These are phyloP conservation scores for Eimeria acervulina DNA, from an alignment of 169 alveolate genomes.

Conservation along the genomic window DNA sequence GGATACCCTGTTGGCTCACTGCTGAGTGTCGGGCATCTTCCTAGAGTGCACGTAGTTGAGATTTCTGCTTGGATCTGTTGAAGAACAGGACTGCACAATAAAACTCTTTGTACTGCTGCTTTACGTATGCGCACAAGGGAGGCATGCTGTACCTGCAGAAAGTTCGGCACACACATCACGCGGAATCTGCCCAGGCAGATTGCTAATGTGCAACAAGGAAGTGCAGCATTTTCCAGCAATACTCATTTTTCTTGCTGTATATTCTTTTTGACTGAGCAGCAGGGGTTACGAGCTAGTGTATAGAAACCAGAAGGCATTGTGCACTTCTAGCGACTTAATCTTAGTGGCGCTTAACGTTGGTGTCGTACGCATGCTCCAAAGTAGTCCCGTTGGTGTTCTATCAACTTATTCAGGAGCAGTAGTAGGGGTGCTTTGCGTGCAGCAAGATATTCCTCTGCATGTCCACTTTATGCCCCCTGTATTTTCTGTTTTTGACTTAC, in stretches of 20 bases:
- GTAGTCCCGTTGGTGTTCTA: not conserved
- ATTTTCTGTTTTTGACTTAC: not conserved
- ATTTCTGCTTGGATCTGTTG: not conserved
- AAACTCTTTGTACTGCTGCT: not conserved
- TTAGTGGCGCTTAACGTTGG: not conserved
- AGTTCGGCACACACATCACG: not conserved
- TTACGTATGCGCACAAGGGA: not conserved
- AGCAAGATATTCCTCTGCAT: no score
- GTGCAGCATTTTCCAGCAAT: not conserved
- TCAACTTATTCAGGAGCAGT: not conserved
- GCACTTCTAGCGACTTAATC: no score
- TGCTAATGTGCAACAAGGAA: not conserved
- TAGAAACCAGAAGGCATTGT: not conserved
- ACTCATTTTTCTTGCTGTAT: not conserved
- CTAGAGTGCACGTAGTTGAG: not conserved
- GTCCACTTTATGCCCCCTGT: no score
- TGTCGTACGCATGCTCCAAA: not conserved
- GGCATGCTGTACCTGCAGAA: not conserved
- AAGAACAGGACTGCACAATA: not conserved
- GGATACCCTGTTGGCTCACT: not conserved
- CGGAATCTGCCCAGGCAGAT: not conserved
- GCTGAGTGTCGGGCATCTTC: not conserved
- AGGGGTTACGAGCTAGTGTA: not conserved
- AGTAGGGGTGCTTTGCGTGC: not conserved
- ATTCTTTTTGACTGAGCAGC: not conserved